phyloP scores from a whole-genome alignment of 2,329 filamentous ascomycete genomes.

The Phialophora verrucosa region DNA sequence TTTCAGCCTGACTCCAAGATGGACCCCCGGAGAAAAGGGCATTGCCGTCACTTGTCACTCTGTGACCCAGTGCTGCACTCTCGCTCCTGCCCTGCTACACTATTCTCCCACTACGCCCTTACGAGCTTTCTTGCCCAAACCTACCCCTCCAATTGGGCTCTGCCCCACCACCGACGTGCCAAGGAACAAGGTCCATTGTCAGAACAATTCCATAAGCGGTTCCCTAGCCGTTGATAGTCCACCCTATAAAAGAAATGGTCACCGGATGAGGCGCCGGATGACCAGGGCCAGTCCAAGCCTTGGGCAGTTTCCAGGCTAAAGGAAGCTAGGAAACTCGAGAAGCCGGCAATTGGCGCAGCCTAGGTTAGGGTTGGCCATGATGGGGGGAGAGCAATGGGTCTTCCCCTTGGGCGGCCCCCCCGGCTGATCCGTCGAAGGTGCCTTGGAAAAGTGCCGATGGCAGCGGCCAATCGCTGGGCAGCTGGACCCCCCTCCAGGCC shows the following conservation, averaged over 20 bases:
- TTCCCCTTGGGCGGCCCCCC: slow-evolving; percentile 6
- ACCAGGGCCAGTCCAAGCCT: slow-evolving; percentile 15
- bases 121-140: slow-evolving; percentile 13
- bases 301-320: slow-evolving; percentile 8
- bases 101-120: slow-evolving; percentile 23
- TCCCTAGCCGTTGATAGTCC: slow-evolving; percentile 20
- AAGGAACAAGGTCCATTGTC: slow-evolving; percentile 20
- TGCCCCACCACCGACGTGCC: slow-evolving; percentile 22
- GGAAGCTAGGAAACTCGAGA: slow-evolving; percentile 14
- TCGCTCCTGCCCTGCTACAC: slow-evolving; percentile 18
- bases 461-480: slow-evolving; percentile 11
- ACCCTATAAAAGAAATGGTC: slow-evolving; percentile 14
- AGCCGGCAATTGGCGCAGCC: slow-evolving; percentile 15
- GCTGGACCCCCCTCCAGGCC: slow-evolving; percentile 7
- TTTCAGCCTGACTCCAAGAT: slow-evolving; percentile 25
- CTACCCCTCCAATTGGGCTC: slow-evolving; percentile 29
- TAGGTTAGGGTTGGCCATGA: slow-evolving; percentile 12
- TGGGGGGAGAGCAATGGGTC: slow-evolving; percentile 1
- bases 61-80: slow-evolving; percentile 26
- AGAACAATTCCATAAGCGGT: slow-evolving; percentile 20
- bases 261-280: slow-evolving; percentile 27
- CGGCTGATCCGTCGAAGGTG: slow-evolving; percentile 7
- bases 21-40: slow-evolving; percentile 19
- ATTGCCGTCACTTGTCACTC: slow-evolving; percentile 24
- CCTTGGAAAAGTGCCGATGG: slow-evolving; percentile 4